These are phyloP conservation scores for Trichosporon ovoides DNA, from an alignment of 1,284 basidiomycete species.

Conservation along the genomic window DNA sequence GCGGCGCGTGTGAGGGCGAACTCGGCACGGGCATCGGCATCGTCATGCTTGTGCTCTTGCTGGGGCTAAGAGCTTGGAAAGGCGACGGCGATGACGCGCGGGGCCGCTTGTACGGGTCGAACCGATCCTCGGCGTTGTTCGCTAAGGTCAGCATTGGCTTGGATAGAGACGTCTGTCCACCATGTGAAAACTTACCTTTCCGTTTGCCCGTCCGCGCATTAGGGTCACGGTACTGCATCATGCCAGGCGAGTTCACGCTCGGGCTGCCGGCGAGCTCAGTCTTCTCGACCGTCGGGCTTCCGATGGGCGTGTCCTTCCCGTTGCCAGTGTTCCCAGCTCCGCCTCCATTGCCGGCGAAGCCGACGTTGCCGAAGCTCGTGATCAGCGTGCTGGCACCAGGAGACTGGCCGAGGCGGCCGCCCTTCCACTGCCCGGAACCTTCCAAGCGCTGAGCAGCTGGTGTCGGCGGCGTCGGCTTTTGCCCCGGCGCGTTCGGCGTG, in stretches of 20 bases:
- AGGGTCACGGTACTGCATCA: constrained; percentile 45
- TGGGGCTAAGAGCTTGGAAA: constrained; percentile 34
- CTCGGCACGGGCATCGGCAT: constrained; percentile 37
- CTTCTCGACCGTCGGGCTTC: constrained; percentile 39
- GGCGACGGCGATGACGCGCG: constrained; percentile 41
- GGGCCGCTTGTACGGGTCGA: constrained; percentile 46
- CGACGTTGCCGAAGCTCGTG: constrained; percentile 2
- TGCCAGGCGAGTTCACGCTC: constrained; percentile 23
- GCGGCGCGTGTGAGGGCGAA: constrained; percentile 33
- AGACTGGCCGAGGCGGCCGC: neutral
- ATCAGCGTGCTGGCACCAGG: constrained; percentile 1
- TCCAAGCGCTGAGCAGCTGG: neutral
- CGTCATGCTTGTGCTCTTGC: constrained; percentile 24
- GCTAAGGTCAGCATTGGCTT: too few species aligned
- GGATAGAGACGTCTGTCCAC: too few species aligned
- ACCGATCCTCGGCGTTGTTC: constrained; percentile 37
- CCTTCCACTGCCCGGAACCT: neutral
- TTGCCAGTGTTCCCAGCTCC: too few species aligned
- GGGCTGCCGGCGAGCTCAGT: constrained; percentile 26
- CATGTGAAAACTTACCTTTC: constrained; percentile 43
- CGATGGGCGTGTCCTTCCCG: constrained; percentile 33
- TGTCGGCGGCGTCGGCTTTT: neutral
- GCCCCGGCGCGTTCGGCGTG: constrained; percentile 11
- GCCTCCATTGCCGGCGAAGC: neutral
- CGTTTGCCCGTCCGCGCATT: constrained; percentile 39